phyloP scores from a whole-genome alignment of 495 filamentous ascomycete genomes.

The Xylaria palmicola region DNA sequence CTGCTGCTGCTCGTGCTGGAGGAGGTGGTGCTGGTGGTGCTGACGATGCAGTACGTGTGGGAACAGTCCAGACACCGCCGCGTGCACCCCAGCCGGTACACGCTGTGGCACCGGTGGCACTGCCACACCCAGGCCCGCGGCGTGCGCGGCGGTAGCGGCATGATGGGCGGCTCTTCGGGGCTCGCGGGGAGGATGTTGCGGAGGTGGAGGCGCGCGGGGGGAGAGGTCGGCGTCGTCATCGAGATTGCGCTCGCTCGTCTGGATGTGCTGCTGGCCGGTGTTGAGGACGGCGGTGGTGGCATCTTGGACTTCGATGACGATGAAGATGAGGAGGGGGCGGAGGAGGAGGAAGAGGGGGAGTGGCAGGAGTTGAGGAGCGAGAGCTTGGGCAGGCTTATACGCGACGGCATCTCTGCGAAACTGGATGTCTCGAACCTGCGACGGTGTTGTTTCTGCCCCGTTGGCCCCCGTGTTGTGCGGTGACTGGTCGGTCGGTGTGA shows the following conservation, averaged over 20 bases:
- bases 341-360: conserved; percentile 42
- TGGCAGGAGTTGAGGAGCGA: conserved; percentile 6
- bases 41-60: conserved; percentile 40
- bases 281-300: background rate
- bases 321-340: conserved; percentile 26
- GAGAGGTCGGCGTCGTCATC: conserved; percentile 23
- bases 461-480: background rate
- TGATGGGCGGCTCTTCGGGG: conserved; percentile 26
- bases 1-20: background rate
- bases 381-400: conserved; percentile 2
- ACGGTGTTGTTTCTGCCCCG: background rate
- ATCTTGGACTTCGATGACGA: conserved; percentile 47
- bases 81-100: conserved; percentile 43
- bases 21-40: conserved; percentile 3
- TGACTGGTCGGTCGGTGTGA: background rate
- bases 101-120: conserved; percentile 40
- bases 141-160: conserved; percentile 25
- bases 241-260: background rate
- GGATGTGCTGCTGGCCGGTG: background rate
- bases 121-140: conserved; percentile 46
- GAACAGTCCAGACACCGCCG: conserved; percentile 46
- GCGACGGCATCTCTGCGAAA: conserved; percentile 8
- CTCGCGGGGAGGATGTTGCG: conserved; percentile 25
- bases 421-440: background rate
- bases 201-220: conserved; percentile 31